phyloP scores from a whole-genome alignment of 768 basidiomycete genomes.

The Termitomyces sp. region DNA sequence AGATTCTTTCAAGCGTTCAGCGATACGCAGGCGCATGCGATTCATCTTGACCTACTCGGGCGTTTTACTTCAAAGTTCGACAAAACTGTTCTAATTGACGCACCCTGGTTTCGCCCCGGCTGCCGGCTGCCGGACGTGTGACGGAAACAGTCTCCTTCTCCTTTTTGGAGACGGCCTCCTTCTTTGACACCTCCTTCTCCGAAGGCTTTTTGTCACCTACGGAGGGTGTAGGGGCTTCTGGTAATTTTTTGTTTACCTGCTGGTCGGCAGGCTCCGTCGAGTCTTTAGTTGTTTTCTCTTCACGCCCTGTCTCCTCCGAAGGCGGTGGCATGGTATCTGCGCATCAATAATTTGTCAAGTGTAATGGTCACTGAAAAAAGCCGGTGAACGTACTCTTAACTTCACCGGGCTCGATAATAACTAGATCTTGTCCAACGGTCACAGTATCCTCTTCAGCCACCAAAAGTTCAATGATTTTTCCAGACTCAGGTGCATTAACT shows the following conservation, averaged over 20 bases:
- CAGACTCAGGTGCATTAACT: conserved; percentile 87
- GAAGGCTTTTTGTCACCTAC: conserved; percentile 26
- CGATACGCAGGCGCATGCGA: conserved; percentile 95
- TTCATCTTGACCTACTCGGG: conserved; percentile 89
- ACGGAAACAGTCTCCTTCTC: conserved; percentile 25
- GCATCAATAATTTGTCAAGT: not conserved
- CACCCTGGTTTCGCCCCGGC: conserved; percentile 83
- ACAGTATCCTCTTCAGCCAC: conserved; percentile 94
- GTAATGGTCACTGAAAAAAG: not conserved
- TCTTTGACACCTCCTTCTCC: conserved; percentile 29
- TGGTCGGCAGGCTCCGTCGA: conserved; percentile 41
- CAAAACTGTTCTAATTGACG: conserved; percentile 15
- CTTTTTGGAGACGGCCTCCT: conserved; percentile 23
- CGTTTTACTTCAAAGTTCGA: not conserved
- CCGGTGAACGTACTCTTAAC: conserved; percentile 36
- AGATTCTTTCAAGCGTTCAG: conserved; percentile 95
- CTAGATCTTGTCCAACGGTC: conserved; percentile 89
- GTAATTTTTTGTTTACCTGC: conserved; percentile 39
- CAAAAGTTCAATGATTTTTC: conserved; percentile 82
- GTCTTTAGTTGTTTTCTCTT: conserved; percentile 32
- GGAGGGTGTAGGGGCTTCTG: conserved; percentile 40
- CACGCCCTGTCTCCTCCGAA: conserved; percentile 25
- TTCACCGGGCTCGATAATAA: conserved; percentile 84
- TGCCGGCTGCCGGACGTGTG: conserved; percentile 34
- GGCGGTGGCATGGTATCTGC: conserved; percentile 25